Evolutionary conservation across 495 filamentous ascomycete species (phyloP).

Genomic region (Xylaria longipes): DNA sequence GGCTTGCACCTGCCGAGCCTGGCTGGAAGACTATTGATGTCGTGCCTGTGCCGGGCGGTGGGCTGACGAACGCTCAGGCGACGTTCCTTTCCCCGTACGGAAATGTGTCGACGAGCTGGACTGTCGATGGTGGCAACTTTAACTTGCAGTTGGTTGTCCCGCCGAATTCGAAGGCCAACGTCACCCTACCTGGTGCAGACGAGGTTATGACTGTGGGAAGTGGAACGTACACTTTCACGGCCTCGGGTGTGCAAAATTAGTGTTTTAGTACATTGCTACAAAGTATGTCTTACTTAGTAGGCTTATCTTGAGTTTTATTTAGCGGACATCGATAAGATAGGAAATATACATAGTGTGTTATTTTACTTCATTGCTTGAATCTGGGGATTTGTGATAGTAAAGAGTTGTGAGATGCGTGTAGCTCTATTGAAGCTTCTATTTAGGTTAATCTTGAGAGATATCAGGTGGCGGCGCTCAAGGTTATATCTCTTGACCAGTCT

Average conservation of each 20-base stretch:
- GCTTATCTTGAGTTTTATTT: too few species aligned
- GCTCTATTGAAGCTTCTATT: too few species aligned
- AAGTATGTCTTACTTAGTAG: neutral
- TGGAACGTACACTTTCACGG: constrained; percentile 16
- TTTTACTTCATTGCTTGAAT: too few species aligned
- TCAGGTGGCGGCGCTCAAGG: too few species aligned
- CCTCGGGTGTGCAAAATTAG: neutral
- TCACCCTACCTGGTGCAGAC: constrained; percentile 29
- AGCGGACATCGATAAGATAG: too few species aligned
- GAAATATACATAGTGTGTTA: neutral
- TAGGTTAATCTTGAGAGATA: too few species aligned
- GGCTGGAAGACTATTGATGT: constrained; percentile 46
- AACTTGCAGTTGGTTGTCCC: constrained; percentile 35
- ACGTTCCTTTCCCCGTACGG: constrained; percentile 41
- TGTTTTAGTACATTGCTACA: neutral
- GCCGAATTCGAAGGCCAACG: constrained; percentile 36
- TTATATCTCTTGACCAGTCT: too few species aligned
- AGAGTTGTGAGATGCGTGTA: too few species aligned
- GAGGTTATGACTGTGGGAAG: constrained; percentile 20
- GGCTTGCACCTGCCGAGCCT: constrained; percentile 38
- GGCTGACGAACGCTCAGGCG: constrained; percentile 39
- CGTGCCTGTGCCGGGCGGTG: constrained; percentile 37
- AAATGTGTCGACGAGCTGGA: constrained; percentile 32
- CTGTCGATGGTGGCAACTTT: constrained; percentile 34
- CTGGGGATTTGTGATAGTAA: too few species aligned